phyloP scores from a whole-genome alignment of 176 grass and related monocot genomes.

The Oryza punctata region DNA sequence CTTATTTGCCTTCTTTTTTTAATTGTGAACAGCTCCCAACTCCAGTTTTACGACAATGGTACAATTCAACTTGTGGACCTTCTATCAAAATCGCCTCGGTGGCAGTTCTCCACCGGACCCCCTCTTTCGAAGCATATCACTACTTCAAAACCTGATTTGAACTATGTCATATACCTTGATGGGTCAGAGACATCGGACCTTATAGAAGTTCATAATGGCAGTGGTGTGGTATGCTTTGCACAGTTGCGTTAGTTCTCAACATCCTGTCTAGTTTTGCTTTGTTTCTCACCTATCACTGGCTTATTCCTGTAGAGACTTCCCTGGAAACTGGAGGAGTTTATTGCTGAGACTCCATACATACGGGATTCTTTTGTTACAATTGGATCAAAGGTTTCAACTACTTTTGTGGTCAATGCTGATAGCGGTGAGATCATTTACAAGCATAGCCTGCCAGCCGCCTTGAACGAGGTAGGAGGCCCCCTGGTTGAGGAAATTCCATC shows the following conservation, averaged over 20 bases:
- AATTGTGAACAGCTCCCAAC: slow-evolving; percentile 27
- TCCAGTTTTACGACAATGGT: slow-evolving; percentile 52
- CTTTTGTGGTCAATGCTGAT: slow-evolving; percentile 72
- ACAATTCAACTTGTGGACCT: slow-evolving; percentile 55
- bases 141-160: slow-evolving; percentile 26
- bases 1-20: slow-evolving; percentile 11
- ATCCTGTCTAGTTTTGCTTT: slow-evolving; percentile 2
- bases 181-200: slow-evolving; percentile 30
- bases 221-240: slow-evolving; percentile 55
- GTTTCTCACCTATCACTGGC: slow-evolving; percentile 1
- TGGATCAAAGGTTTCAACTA: slow-evolving; percentile 81
- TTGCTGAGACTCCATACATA: slow-evolving; percentile 73
- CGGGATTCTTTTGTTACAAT: slow-evolving; percentile 76
- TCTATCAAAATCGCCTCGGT: slow-evolving; percentile 39
- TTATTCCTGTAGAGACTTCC: slow-evolving; percentile 67
- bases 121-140: slow-evolving; percentile 46
- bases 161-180: slow-evolving; percentile 53
- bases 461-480: slow-evolving; percentile 53
- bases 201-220: slow-evolving; percentile 48
- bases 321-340: slow-evolving; percentile 81
- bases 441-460: slow-evolving; percentile 51
- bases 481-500: slow-evolving; percentile 57
- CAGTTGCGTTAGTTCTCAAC: neutral
- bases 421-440: slow-evolving; percentile 80
- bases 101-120: slow-evolving; percentile 56